Percentiles rank a stretch among this genome's conserved stretches.
phyloP scores from a whole-genome alignment of 2,329 filamentous ascomycete genomes.

The Madurella mycetomatis region DNA sequence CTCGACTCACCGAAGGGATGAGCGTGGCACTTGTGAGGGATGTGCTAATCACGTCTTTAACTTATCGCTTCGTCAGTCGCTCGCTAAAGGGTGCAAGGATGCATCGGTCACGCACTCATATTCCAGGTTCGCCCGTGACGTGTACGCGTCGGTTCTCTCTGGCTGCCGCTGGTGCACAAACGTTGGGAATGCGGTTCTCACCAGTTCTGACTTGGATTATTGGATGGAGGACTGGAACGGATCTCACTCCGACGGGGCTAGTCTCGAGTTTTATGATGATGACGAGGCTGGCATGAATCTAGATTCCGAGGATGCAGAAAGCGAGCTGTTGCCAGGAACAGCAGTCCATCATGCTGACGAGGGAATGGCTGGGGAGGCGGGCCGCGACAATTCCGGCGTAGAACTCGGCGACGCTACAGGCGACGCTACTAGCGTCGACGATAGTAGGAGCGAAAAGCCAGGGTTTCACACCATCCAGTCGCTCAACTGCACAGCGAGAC shows the following conservation, averaged over 20 bases:
- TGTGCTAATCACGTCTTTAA: background rate
- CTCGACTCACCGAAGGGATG: background rate
- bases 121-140: background rate
- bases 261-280: background rate
- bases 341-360: background rate
- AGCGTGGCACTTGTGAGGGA: background rate
- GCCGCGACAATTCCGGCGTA: background rate
- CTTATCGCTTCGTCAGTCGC: background rate
- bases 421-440: background rate
- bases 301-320: background rate
- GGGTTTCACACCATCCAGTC: background rate
- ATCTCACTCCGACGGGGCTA: conserved; percentile 1
- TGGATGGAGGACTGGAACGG: conserved; percentile 5
- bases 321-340: background rate
- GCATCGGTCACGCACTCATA: conserved; percentile 1
- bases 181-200: conserved; percentile 2
- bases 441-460: background rate
- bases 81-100: background rate
- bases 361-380: background rate
- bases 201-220: background rate
- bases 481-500: background rate
- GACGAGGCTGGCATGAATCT: background rate
- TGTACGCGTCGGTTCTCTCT: background rate
- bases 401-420: background rate
- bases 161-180: background rate